These are phyloP conservation scores for Aureobasidium mangrovei DNA, from an alignment of 2,329 filamentous ascomycete species.

Conservation along the genomic window DNA sequence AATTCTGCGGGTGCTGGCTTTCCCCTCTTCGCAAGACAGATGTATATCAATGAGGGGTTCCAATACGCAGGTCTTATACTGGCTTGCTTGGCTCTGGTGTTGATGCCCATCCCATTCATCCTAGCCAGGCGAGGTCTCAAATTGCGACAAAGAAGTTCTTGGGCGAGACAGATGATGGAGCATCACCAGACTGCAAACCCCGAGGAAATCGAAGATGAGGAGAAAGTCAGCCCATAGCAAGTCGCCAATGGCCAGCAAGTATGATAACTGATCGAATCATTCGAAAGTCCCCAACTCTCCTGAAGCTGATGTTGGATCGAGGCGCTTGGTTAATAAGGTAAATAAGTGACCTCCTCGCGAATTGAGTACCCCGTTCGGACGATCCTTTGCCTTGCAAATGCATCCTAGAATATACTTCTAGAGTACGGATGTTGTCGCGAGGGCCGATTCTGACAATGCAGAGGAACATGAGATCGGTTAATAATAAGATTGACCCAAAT, in stretches of 20 bases:
- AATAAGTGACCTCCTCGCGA: background rate
- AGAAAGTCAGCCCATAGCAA: background rate
- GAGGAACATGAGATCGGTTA: background rate
- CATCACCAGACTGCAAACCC: background rate
- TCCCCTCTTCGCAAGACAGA: slow-evolving; percentile 26
- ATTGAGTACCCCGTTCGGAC: background rate
- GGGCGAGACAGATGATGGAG: slow-evolving; percentile 30
- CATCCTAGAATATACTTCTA: background rate
- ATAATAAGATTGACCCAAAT: background rate
- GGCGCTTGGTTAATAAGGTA: background rate
- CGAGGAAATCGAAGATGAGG: background rate
- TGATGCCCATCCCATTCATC: slow-evolving; percentile 23
- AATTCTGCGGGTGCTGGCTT: slow-evolving; percentile 29
- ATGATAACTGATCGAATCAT: no score
- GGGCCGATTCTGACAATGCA: background rate
- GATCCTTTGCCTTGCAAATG: background rate
- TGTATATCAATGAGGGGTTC: slow-evolving; percentile 27
- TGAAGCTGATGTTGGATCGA: no score
- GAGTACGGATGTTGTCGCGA: background rate
- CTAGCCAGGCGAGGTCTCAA: slow-evolving; percentile 27
- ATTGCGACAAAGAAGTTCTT: slow-evolving; percentile 31
- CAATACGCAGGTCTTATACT: slow-evolving; percentile 25
- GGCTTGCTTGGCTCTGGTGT: slow-evolving; percentile 24
- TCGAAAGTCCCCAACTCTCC: no score
- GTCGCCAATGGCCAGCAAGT: no score